phyloP scores from a whole-genome alignment of 2,329 filamentous ascomycete species.

The Colletotrichum coccodes region DNA sequence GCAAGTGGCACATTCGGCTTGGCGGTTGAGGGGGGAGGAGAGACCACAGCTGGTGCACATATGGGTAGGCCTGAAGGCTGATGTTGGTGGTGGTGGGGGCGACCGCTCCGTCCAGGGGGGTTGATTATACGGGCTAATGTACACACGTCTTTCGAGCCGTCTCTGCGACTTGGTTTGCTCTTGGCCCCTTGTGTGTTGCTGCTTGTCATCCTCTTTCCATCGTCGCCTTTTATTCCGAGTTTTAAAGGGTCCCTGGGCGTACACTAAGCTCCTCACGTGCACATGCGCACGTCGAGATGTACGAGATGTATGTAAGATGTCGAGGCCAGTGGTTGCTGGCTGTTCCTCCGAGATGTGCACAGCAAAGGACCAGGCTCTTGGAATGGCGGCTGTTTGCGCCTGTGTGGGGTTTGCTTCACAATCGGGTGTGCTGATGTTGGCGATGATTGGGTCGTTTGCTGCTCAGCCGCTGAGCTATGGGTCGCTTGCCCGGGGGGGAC shows the following conservation, averaged over 20 bases:
- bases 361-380: slow-evolving; percentile 1
- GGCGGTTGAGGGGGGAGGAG: slow-evolving; percentile 17
- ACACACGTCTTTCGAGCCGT: slow-evolving; percentile 12
- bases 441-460: slow-evolving; percentile 26
- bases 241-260: not conserved
- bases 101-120: slow-evolving; percentile 10
- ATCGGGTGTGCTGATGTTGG: slow-evolving; percentile 10
- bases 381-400: slow-evolving; percentile 11
- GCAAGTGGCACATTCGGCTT: slow-evolving; percentile 19
- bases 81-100: slow-evolving; percentile 6
- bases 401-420: slow-evolving; percentile 14
- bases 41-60: not conserved
- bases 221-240: not conserved
- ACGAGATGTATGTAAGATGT: not conserved
- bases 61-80: not conserved
- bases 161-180: not conserved
- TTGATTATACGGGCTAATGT: slow-evolving; percentile 4
- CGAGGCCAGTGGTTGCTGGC: not conserved
- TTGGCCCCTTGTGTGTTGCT: slow-evolving; percentile 2
- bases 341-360: slow-evolving; percentile 3
- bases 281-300: not conserved
- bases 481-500: not conserved
- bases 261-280: slow-evolving; percentile 15
- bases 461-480: slow-evolving; percentile 23
- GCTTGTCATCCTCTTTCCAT: not conserved